Evolutionary conservation across 192 early-diverging fungal species (phyloP), one percentile per base, ranked within the genome.

Genomic region (Spinellus fusiger): DNA sequence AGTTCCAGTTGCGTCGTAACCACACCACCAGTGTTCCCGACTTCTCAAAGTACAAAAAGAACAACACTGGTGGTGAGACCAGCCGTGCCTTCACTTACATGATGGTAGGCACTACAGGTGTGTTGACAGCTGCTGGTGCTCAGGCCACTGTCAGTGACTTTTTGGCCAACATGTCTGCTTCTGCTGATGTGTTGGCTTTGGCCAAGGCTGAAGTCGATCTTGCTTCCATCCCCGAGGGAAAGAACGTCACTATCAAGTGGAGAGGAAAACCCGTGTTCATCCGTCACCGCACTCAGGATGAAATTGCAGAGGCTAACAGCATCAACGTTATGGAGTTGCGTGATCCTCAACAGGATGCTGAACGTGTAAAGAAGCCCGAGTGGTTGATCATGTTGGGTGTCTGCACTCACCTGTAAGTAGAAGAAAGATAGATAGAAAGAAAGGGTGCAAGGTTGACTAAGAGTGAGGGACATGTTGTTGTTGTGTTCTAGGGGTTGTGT

Each of bases 181-280:
- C 96, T n/a, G 93, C 94, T 33, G 96, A 98, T 85, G 93, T 96
- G 27, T 80, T 98, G 70, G 96, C 96, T 34, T 76, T 98, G 81
- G 93, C 94, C 75, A 98, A 95, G 86, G 92, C 93, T 28, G 96
- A 98, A 79, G 89, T 98, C 12, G 91, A 95, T 54, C 77, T 96
- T 73, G 78, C 77, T 61, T 77, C 89, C 50, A 93, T 98, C 70
- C 96, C 96, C 6, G 89, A 95, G 64, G 96, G 96, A 65, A 96
- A 93, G 83, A 96, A 96, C 57, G 89, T 96, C 40, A 90, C 92
- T 33, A 78, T 98, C 78, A 98, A 98, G 87, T 98, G 96, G 96
- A 88, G 94, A 68, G 96, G 96, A 77, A 98, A 98, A 86, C 96
- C 96, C 32, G 86, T 98, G 53, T 95, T 97, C 71, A 88, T 98